A percentile compares a stretch with the other conserved stretches of the same genome.
Evolutionary conservation across 768 basidiomycete species (phyloP).

Genomic region (Boletus bicolor): DNA sequence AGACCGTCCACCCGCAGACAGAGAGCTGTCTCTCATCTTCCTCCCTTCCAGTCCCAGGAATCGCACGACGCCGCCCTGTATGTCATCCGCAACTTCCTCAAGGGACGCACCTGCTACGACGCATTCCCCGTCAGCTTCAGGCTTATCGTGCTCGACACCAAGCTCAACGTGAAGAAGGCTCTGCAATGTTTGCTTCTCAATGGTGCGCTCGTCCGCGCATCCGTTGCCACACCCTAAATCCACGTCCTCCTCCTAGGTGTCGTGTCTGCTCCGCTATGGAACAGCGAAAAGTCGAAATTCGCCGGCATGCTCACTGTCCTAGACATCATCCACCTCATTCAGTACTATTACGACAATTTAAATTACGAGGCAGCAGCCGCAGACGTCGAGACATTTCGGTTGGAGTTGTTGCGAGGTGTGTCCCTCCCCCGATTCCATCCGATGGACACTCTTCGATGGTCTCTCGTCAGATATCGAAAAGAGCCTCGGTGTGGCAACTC

Average conservation of each 20-base stretch:
- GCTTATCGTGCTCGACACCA: slow-evolving; percentile 94
- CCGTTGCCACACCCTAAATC: not conserved
- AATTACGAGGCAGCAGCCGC: slow-evolving; percentile 80
- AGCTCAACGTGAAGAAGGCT: slow-evolving; percentile 94
- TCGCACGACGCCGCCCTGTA: slow-evolving; percentile 66
- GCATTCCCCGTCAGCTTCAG: slow-evolving; percentile 97
- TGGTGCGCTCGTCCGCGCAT: slow-evolving; percentile 38
- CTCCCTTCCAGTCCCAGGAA: slow-evolving; percentile 49
- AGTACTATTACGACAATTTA: slow-evolving; percentile 90
- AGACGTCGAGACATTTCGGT: slow-evolving; percentile 89
- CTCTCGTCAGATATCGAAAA: slow-evolving; percentile 79
- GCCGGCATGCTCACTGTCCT: slow-evolving; percentile 99
- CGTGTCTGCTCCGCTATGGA: slow-evolving; percentile 97
- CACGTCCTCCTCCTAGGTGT: slow-evolving; percentile 57
- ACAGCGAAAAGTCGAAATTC: slow-evolving; percentile 88
- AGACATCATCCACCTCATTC: slow-evolving; percentile 98
- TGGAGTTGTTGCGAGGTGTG: slow-evolving; percentile 86
- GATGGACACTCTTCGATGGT: slow-evolving; percentile 5
- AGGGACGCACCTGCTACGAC: slow-evolving; percentile 85
- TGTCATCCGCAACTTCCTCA: slow-evolving; percentile 79
- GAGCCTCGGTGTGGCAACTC: slow-evolving; percentile 85
- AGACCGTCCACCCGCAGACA: slow-evolving; percentile 53
- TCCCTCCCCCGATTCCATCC: slow-evolving; percentile 11
- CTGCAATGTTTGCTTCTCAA: slow-evolving; percentile 83
- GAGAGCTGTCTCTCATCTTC: slow-evolving; percentile 58